These are phyloP conservation scores for Eucalyptus tenuipes DNA, from an alignment of 345 rosid genomes.

Conservation along the genomic window DNA sequence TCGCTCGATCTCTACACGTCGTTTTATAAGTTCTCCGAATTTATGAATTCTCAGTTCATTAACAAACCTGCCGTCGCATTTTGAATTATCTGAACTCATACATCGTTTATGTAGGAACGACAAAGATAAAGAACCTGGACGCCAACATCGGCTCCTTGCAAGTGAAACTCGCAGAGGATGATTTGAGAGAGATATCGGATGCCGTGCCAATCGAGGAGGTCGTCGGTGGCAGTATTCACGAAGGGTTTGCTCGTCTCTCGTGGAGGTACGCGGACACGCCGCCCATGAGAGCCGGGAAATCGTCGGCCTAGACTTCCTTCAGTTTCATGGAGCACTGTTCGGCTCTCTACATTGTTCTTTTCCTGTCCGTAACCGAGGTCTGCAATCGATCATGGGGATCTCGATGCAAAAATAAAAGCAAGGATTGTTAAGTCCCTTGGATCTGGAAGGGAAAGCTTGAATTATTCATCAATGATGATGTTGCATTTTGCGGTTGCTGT, in stretches of 20 bases:
- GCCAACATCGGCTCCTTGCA: constrained; percentile 18
- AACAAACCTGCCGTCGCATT: no score
- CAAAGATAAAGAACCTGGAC: constrained; percentile 40
- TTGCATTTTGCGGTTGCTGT: neutral
- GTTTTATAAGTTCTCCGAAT: neutral
- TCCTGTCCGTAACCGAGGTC: neutral
- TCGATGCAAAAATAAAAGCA: neutral
- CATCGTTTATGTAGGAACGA: constrained; percentile 16
- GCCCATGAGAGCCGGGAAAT: neutral
- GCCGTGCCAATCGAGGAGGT: constrained; percentile 15
- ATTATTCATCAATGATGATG: neutral
- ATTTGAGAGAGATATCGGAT: constrained; percentile 14
- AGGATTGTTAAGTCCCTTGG: neutral
- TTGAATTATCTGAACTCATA: neutral
- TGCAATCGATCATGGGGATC: neutral
- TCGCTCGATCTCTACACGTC: neutral
- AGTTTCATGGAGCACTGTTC: neutral
- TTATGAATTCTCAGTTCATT: neutral
- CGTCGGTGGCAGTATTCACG: neutral
- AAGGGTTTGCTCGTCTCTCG: neutral
- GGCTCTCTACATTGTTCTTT: neutral
- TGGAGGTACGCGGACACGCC: constrained; percentile 22
- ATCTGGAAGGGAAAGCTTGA: neutral
- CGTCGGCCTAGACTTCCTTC: neutral
- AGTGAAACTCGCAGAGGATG: constrained; percentile 23